These are phyloP conservation scores for Dactylonectria macrodidyma DNA, from an alignment of 2,329 filamentous ascomycete species.

Conservation along the genomic window DNA sequence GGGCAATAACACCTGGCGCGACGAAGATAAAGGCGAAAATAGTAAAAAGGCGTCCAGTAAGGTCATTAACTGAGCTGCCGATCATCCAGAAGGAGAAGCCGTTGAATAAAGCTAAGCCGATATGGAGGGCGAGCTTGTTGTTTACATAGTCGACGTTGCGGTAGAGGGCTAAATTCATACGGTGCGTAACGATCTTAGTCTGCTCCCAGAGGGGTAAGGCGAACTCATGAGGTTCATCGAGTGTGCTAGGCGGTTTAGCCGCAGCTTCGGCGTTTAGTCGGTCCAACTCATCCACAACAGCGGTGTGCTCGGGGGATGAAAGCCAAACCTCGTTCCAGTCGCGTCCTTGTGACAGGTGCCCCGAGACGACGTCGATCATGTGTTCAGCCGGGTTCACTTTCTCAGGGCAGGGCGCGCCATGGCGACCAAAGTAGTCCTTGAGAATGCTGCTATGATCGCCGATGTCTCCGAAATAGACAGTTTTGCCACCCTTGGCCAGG, in stretches of 20 bases:
- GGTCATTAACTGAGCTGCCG: slow-evolving; percentile 41
- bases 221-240: slow-evolving; percentile 79
- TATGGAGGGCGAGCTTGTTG: slow-evolving; percentile 73
- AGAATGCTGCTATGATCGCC: slow-evolving; percentile 56
- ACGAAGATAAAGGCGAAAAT: slow-evolving; percentile 77
- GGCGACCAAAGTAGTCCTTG: slow-evolving; percentile 74
- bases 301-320: slow-evolving; percentile 71
- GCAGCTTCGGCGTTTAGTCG: too few species aligned
- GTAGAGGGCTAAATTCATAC: slow-evolving; percentile 74
- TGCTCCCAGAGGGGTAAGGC: slow-evolving; percentile 77
- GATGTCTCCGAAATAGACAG: slow-evolving; percentile 66
- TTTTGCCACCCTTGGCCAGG: slow-evolving; percentile 71
- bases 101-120: slow-evolving; percentile 71
- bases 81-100: slow-evolving; percentile 74
- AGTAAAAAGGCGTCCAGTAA: slow-evolving; percentile 65
- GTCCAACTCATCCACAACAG: too few species aligned
- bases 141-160: slow-evolving; percentile 77
- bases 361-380: too few species aligned
- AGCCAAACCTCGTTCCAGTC: slow-evolving; percentile 82
- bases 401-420: slow-evolving; percentile 74
- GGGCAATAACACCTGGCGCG: slow-evolving; percentile 68
- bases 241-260: too few species aligned
- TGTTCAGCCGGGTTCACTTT: slow-evolving; percentile 83
- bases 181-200: slow-evolving; percentile 73
- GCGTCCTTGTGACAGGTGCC: too few species aligned